Percentiles rank a stretch among this genome's conserved stretches.
phyloP scores from a whole-genome alignment of 1,284 basidiomycete species.

The Trametes pubescens region DNA sequence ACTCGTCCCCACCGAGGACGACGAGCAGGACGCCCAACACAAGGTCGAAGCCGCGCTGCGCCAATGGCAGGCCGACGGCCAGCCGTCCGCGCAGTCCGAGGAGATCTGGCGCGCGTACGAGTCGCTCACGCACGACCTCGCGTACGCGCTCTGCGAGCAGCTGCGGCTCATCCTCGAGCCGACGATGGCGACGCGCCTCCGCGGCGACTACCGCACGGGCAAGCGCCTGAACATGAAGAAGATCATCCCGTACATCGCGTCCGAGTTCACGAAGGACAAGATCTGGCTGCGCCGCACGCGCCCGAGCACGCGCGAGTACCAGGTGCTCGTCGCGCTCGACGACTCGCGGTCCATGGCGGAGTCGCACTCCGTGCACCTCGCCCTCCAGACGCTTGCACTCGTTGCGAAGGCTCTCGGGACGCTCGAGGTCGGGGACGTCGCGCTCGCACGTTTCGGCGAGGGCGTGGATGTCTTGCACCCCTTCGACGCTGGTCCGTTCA shows the following conservation, averaged over 20 bases:
- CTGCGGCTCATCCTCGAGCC: slow-evolving; percentile 97
- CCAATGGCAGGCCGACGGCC: slow-evolving; percentile 68
- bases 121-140: slow-evolving; percentile 89
- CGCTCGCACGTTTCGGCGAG: slow-evolving; percentile 92
- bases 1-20: slow-evolving; percentile 8
- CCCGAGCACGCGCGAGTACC: slow-evolving; percentile 95
- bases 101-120: slow-evolving; percentile 93
- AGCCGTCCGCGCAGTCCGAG: slow-evolving; percentile 66
- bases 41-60: slow-evolving; percentile 69
- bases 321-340: slow-evolving; percentile 94
- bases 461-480: slow-evolving; percentile 89
- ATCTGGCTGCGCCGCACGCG: slow-evolving; percentile 97
- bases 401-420: slow-evolving; percentile 92
- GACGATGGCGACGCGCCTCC: slow-evolving; percentile 92
- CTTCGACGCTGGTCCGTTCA: slow-evolving; percentile 83
- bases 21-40: slow-evolving; percentile 34
- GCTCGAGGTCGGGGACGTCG: slow-evolving; percentile 95
- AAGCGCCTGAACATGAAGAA: slow-evolving; percentile 99
- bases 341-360: slow-evolving; percentile 98
- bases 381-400: slow-evolving; percentile 93
- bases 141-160: slow-evolving; percentile 94
- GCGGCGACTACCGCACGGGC: slow-evolving; percentile 97
- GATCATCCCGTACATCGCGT: slow-evolving; percentile 98
- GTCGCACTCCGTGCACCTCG: slow-evolving; percentile 91
- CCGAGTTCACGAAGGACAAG: slow-evolving; percentile 99